Evolutionary conservation across 306 rosid genomes (phyloP).

Genomic region (Rosa multiflora): DNA sequence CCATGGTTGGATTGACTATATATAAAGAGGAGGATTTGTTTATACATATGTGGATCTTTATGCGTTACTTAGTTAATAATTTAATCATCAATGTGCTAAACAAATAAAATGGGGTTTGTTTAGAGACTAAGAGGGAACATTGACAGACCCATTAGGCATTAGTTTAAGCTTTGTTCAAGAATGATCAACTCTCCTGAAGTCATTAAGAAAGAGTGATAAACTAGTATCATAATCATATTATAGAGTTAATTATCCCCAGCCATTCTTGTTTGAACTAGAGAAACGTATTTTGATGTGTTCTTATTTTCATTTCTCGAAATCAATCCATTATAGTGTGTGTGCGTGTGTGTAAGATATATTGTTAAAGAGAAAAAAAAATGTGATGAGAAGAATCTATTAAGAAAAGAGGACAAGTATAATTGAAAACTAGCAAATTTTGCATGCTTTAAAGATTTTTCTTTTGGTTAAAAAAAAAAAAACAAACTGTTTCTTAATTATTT

Average conservation of each 20-base stretch:
- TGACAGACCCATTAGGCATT: slow-evolving; percentile 8
- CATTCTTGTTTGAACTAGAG: neutral
- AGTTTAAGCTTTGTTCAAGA: neutral
- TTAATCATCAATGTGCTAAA: neutral
- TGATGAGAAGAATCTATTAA: neutral
- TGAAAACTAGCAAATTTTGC: neutral
- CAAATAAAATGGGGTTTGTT: neutral
- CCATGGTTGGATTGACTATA: neutral
- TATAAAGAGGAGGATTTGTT: neutral
- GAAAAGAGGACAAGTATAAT: neutral
- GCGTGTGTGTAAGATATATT: neutral
- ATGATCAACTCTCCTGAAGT: neutral
- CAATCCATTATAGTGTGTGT: neutral
- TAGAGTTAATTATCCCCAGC: neutral
- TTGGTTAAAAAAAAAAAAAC: too few species aligned
- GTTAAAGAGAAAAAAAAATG: neutral
- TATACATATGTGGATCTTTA: neutral
- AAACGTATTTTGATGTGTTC: neutral
- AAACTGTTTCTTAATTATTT: too few species aligned
- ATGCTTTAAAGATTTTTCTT: neutral
- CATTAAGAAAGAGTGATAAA: neutral
- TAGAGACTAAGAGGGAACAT: neutral
- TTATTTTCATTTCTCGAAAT: neutral
- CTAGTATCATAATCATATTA: neutral
- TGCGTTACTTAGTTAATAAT: neutral